Evolutionary conservation across 805 yeast species (phyloP).

Genomic region (Yarrowia sp.): DNA sequence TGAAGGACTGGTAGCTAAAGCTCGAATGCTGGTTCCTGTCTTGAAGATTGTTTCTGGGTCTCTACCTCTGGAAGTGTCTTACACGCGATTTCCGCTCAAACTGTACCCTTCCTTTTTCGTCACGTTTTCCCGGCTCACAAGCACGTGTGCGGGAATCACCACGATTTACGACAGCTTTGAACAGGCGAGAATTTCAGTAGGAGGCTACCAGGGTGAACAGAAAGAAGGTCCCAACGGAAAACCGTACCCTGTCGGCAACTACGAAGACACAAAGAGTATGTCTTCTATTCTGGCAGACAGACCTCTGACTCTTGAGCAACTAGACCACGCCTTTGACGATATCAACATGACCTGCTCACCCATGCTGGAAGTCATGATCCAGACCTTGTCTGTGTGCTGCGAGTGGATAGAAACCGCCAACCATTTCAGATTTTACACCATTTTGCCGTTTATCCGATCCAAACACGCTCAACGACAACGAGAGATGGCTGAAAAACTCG

Average conservation of each 20-base stretch:
- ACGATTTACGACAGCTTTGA: constrained; percentile 24
- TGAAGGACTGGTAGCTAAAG: constrained; percentile 1
- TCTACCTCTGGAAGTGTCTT: constrained; percentile 10
- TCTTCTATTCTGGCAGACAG: constrained; percentile 9
- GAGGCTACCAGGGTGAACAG: background rate
- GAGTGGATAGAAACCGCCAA: constrained; percentile 25
- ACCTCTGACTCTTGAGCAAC: background rate
- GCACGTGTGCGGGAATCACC: constrained; percentile 23
- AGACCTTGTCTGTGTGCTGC: background rate
- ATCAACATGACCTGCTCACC: constrained; percentile 17
- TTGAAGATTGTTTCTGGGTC: constrained; percentile 6
- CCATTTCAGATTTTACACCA: constrained; percentile 24
- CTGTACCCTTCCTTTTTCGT: constrained; percentile 17
- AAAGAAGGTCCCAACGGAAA: constrained; percentile 12
- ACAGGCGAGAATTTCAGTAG: constrained; percentile 1
- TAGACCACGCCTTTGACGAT: constrained; percentile 8
- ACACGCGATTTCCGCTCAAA: constrained; percentile 14
- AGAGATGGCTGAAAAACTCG: constrained; percentile 12
- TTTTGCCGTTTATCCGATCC: constrained; percentile 8
- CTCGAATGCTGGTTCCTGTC: constrained; percentile 10
- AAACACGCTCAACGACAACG: background rate
- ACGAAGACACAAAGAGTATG: constrained; percentile 10
- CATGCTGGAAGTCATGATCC: background rate
- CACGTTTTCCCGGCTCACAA: constrained; percentile 17
- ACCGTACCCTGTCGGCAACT: background rate